Evolutionary conservation across 2,329 filamentous ascomycete genomes (phyloP).

Genomic region (Calonectria ilicicola): DNA sequence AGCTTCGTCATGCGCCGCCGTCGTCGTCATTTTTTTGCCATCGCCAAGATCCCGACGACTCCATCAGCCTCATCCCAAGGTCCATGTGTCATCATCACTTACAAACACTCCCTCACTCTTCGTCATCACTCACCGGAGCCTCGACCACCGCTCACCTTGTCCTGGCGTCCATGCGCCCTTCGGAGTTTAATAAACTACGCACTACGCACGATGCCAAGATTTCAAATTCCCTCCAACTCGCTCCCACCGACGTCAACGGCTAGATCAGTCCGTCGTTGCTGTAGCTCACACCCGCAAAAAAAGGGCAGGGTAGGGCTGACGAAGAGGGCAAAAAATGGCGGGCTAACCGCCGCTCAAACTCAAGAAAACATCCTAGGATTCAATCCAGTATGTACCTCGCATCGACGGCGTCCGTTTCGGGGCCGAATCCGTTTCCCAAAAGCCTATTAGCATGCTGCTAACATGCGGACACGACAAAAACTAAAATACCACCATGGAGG

Average conservation of each 20-base stretch:
- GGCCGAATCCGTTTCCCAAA: slow-evolving; percentile 16
- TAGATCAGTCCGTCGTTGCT: background rate
- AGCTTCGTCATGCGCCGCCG: background rate
- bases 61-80: background rate
- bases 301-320: slow-evolving; percentile 2
- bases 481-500: slow-evolving; percentile 25
- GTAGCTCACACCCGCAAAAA: background rate
- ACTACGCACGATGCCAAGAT: slow-evolving; percentile 4
- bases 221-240: background rate
- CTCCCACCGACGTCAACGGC: slow-evolving; percentile 13
- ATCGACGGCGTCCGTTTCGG: slow-evolving; percentile 4
- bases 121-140: background rate
- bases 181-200: slow-evolving; percentile 1
- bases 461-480: slow-evolving; percentile 33
- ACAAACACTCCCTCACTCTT: background rate
- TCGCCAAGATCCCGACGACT: background rate
- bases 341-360: slow-evolving; percentile 1
- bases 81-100: background rate
- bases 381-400: slow-evolving; percentile 29
- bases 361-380: background rate
- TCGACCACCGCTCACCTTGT: slow-evolving; percentile 1
- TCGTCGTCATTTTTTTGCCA: background rate
- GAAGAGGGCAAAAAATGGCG: background rate
- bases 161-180: background rate
- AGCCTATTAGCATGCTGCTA: slow-evolving; percentile 20